phyloP scores from a whole-genome alignment of 78 protist genomes.

The Chrysochromulina parva region DNA sequence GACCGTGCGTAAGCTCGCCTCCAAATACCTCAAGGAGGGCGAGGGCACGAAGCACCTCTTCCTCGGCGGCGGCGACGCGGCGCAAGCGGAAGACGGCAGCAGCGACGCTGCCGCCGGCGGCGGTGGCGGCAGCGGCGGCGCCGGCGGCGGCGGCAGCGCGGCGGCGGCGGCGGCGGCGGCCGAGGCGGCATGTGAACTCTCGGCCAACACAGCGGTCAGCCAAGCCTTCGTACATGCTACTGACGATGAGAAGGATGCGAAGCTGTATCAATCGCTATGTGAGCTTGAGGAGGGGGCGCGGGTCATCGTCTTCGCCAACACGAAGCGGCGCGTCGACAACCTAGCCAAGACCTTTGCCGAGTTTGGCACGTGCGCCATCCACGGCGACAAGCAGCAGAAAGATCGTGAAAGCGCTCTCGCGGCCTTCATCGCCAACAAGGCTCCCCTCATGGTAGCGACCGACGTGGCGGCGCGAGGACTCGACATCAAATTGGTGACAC shows the following conservation, averaged over 20 bases:
- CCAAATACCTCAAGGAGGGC: background rate
- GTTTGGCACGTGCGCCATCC: constrained; percentile 46
- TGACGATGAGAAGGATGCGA: constrained; percentile 46
- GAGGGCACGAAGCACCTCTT: background rate
- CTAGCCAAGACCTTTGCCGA: constrained; percentile 11
- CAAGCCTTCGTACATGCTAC: constrained; percentile 16
- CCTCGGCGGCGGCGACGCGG: background rate
- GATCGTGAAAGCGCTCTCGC: constrained; percentile 45
- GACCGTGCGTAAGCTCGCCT: constrained; percentile 47
- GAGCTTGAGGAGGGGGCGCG: constrained; percentile 32
- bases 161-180: too few species aligned
- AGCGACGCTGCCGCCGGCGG: too few species aligned
- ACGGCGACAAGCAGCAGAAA: constrained; percentile 52
- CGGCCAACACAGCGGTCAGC: too few species aligned
- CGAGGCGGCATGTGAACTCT: too few species aligned
- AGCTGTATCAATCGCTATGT: constrained; percentile 14
- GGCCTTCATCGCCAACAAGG: background rate
- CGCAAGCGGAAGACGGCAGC: too few species aligned
- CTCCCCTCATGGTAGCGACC: constrained; percentile 35
- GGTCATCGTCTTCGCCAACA: constrained; percentile 43
- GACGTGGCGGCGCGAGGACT: constrained; percentile 42
- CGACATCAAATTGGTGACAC: constrained; percentile 32
- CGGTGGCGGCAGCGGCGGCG: too few species aligned
- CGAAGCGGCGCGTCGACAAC: constrained; percentile 43
- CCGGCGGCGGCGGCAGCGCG: too few species aligned